A percentile compares a stretch with the other conserved stretches of the same genome.
These are phyloP conservation scores for Myxozyma mucilagina DNA, from an alignment of 805 yeast species.

Conservation along the genomic window DNA sequence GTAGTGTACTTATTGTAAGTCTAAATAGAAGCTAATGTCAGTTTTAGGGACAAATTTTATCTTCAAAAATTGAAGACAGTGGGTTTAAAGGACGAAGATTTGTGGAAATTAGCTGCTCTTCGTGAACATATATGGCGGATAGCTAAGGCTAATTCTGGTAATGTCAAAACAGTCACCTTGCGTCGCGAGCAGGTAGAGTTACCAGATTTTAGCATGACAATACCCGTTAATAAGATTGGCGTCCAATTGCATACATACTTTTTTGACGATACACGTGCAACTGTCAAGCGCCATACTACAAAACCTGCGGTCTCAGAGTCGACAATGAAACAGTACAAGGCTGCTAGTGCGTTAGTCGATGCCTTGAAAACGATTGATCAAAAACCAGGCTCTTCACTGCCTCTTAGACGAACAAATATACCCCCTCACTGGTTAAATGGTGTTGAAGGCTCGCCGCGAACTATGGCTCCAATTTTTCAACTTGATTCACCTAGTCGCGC, in stretches of 20 bases:
- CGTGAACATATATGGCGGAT: conserved; percentile 67
- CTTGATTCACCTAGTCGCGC: conserved; percentile 19
- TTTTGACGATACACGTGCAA: conserved; percentile 29
- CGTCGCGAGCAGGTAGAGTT: neutral
- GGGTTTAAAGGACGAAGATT: conserved; percentile 70
- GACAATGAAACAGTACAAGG: conserved; percentile 6
- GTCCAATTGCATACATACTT: conserved; percentile 28
- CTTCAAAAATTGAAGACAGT: conserved; percentile 65
- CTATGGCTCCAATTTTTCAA: conserved; percentile 26
- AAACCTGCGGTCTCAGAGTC: conserved; percentile 15
- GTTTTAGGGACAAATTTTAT: conserved; percentile 64
- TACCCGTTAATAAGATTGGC: conserved; percentile 25
- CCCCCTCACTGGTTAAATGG: conserved; percentile 32
- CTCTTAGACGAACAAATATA: conserved; percentile 8
- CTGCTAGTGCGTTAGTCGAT: conserved; percentile 22
- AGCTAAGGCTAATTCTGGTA: conserved; percentile 38
- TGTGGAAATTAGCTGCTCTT: conserved; percentile 79
- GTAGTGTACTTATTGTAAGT: neutral
- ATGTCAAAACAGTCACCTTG: conserved; percentile 1
- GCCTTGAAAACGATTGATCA: conserved; percentile 27
- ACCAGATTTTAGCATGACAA: conserved; percentile 10
- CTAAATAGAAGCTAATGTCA: neutral
- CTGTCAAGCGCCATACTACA: conserved; percentile 14
- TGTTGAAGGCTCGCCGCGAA: conserved; percentile 28
- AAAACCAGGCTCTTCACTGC: conserved; percentile 4